These are phyloP conservation scores for Aspergillus persii DNA, from an alignment of 2,329 filamentous ascomycete species.

Conservation along the genomic window DNA sequence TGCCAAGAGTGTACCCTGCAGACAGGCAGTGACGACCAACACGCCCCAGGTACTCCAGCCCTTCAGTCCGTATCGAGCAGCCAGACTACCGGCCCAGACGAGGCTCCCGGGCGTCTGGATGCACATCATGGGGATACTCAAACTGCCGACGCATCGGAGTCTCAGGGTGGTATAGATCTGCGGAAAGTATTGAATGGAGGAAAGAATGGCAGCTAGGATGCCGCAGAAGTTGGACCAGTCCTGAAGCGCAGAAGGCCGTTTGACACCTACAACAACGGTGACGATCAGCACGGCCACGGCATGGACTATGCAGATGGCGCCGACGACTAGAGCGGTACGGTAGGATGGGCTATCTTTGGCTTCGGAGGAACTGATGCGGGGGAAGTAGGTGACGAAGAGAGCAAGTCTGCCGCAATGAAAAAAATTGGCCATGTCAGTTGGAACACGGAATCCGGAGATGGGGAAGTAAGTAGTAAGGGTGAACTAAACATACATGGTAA, in stretches of 20 bases:
- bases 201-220: conserved; percentile 72
- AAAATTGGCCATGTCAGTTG: conserved; percentile 2
- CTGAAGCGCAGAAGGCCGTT: conserved; percentile 62
- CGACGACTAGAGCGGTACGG: conserved; percentile 75
- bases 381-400: conserved; percentile 94
- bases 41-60: conserved; percentile 98
- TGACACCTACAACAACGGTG: conserved; percentile 65
- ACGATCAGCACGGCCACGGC: conserved; percentile 65
- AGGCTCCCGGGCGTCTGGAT: conserved; percentile 94
- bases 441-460: no score
- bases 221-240: conserved; percentile 85
- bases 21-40: conserved; percentile 76
- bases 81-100: conserved; percentile 82
- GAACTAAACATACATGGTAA: conserved; percentile 68
- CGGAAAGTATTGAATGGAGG: conserved; percentile 87
- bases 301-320: conserved; percentile 70
- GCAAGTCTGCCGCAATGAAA: conserved; percentile 68
- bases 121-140: conserved; percentile 97
- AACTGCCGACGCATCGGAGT: conserved; percentile 79
- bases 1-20: conserved; percentile 77
- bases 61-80: conserved; percentile 70
- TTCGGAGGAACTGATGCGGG: conserved; percentile 49
- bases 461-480: background rate
- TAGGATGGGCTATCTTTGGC: conserved; percentile 60
- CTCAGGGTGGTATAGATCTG: conserved; percentile 91